These are phyloP conservation scores for Lophiotrema nucula DNA, from an alignment of 495 filamentous ascomycete genomes.

Conservation along the genomic window DNA sequence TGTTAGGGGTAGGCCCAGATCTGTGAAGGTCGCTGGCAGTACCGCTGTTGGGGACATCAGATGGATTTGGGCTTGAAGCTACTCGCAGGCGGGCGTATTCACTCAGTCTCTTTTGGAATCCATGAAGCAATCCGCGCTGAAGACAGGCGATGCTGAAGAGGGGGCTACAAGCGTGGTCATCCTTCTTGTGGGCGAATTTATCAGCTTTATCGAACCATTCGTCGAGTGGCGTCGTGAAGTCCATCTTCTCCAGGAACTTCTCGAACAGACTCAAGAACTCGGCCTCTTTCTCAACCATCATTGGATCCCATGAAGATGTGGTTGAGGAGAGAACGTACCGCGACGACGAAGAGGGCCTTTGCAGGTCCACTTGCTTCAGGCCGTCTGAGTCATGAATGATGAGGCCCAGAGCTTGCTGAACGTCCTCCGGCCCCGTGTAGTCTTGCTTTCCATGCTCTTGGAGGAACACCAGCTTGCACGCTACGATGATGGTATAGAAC, in stretches of 20 bases:
- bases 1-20: not conserved
- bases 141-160: constrained; percentile 10
- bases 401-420: not conserved
- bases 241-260: constrained; percentile 9
- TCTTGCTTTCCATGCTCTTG: constrained; percentile 5
- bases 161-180: not conserved
- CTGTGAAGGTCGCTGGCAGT: not conserved
- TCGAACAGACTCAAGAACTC: constrained; percentile 6
- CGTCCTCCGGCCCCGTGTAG: not conserved
- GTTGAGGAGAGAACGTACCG: not conserved
- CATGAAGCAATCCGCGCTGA: constrained; percentile 16
- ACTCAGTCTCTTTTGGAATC: constrained; percentile 12
- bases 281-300: constrained; percentile 7
- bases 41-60: not conserved
- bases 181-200: not conserved
- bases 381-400: not conserved
- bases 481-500: constrained; percentile 23
- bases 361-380: not conserved
- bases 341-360: not conserved
- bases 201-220: not conserved
- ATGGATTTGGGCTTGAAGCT: not conserved
- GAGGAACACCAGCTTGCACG: constrained; percentile 22
- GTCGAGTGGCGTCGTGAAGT: constrained; percentile 6
- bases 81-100: not conserved
- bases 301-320: constrained; percentile 8